phyloP scores from a whole-genome alignment of 2,329 filamentous ascomycete species.

The Colletotrichum horii region DNA sequence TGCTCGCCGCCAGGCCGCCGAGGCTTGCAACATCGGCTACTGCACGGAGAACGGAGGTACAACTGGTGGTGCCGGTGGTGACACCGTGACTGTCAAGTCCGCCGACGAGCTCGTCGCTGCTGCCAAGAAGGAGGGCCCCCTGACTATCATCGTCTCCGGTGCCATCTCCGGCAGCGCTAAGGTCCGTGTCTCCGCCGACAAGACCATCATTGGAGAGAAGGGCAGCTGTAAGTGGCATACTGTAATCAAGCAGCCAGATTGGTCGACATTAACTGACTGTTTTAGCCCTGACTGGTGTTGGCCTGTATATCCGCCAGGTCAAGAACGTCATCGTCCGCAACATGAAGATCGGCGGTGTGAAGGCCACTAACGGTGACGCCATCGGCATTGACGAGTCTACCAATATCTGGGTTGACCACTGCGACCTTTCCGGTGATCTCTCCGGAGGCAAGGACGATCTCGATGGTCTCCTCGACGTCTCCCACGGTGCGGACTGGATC shows the following conservation, averaged over 20 bases:
- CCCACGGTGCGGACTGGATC: slow-evolving; percentile 47
- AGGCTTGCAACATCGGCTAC: slow-evolving; percentile 31
- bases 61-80: slow-evolving; percentile 31
- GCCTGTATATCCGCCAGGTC: slow-evolving; percentile 53
- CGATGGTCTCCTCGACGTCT: slow-evolving; percentile 49
- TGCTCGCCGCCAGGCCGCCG: slow-evolving; percentile 17
- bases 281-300: slow-evolving; percentile 44
- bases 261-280: not conserved
- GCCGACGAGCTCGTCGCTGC: slow-evolving; percentile 31
- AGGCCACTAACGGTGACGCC: slow-evolving; percentile 59
- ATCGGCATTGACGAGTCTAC: slow-evolving; percentile 52
- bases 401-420: slow-evolving; percentile 55
- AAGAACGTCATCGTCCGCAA: slow-evolving; percentile 64
- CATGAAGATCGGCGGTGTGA: slow-evolving; percentile 52
- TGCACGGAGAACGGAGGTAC: slow-evolving; percentile 37
- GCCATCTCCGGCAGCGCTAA: slow-evolving; percentile 28
- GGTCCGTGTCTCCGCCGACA: slow-evolving; percentile 41
- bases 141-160: slow-evolving; percentile 34
- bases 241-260: rapidly evolving
- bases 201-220: slow-evolving; percentile 42
- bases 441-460: slow-evolving; percentile 46
- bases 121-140: slow-evolving; percentile 27
- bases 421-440: slow-evolving; percentile 41
- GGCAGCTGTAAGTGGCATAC: slow-evolving; percentile 21
- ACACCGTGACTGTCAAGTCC: slow-evolving; percentile 32